Base-by-base conservation (phyloP, 805 yeast genomes). In the Kazachstania viticola region DNA sequence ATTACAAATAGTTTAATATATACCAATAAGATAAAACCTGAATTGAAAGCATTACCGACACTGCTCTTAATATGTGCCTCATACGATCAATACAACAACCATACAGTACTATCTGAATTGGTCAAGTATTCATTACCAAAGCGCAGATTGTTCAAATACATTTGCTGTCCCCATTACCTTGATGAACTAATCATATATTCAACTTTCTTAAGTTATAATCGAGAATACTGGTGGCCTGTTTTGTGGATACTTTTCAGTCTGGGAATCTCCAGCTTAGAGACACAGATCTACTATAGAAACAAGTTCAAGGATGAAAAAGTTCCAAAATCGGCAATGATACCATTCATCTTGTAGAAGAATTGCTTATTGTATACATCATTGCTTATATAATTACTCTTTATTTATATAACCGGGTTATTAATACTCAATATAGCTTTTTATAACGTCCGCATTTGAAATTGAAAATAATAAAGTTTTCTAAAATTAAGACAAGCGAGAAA, bases 101-200 rank as follows among this genome's bases (percentile, higher is more conserved):
- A 77, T 44, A 34, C 28, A 3, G 63, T 69, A 28, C 53, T 78
- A 25, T 59, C 80, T 0, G 30, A 42, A 3, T 48, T 77, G 28
- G 54, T 51, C 14, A 78, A 78, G 47, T 78, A 78, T 49, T 61
- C 71, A 1, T 44, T 65, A 17, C 91, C 93, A 3, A 49, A 45
- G 2, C 49, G 55, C 22, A 65, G 75, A 1, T 40, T 72, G 29
- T 78, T 78, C 48, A 51, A 51, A 27, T 50, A 49, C n/a, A 60
- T 69, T 2, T 60, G 73, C 13, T 71, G 78, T 41, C 79, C 88
- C 0, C 93, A 80, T 51, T 80, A 79, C 43, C 56, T 74, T 14
- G 78, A 77, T 49, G 93, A 80, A 46, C 57, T 75, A 5, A 17
- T 67, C 22, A 64, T 80, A 2, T 80, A 80, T 42, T 28, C 58